Base-by-base conservation (phyloP, 352 stramenopile species). In the Phytophthora foliorum region DNA sequence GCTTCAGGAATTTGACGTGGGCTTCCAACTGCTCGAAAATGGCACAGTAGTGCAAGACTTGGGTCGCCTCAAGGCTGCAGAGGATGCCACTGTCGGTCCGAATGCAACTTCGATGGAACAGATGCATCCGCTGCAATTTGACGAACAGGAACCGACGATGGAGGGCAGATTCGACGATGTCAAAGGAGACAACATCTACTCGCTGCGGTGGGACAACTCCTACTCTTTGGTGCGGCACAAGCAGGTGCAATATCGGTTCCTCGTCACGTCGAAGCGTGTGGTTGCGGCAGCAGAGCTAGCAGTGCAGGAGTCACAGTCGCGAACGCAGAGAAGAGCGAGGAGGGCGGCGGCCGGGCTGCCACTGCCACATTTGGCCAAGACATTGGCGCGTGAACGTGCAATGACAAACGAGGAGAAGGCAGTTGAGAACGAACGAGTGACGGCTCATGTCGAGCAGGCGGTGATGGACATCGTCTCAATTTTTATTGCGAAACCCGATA, bases 201-300 rank as follows among this genome's bases (percentile, higher is more conserved):
- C 82, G 34, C 75, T 94, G 38, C 74, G 72, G 6, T 94, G 86
- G 86, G 84, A 92, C 56, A 94, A 94, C 59, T 81, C 78, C 31
- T 94, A 94, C 69, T 94, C 86, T 51, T 68, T 90, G 29, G 69
- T 92, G 24, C 82, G 86, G 5, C 79, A 87, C 67, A 94, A 94
- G 38, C 58, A 75, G 13, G 69, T 94, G 21, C 69, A 70, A 19
- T 94, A 93, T 51, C 75, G 86, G 8, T 81, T 84, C 19, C 53
- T 90, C 3, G 50, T 83, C 32, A 82, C 72, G 1, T 86, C 82
- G 1, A 69, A 63, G 16, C 57, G 64, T 0, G 81, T 74, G 17
- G 69, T 89, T 38, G 62, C 59, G 36, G 81, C 83, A 0, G 84
- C 86, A 4, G 65, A 90, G n/a, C 68, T 74, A 7, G 86, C 82